Evolutionary conservation across 108 stramenopile genomes (phyloP).

Genomic region (Poteriospumella lacustris): DNA sequence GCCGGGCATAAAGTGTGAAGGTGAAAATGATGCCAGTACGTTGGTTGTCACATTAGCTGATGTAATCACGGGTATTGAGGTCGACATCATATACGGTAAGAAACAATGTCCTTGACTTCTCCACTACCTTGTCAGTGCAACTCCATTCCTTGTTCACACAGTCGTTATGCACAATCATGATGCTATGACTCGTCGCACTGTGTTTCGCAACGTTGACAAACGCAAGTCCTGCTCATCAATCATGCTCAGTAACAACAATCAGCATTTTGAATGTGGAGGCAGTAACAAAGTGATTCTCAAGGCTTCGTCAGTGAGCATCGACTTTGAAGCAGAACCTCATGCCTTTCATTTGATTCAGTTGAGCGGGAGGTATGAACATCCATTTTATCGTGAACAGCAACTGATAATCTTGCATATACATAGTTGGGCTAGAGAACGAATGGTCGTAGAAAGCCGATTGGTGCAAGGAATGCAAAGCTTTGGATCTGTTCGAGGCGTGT

Average conservation of each 20-base stretch:
- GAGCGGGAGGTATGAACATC: neutral
- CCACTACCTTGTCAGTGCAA: neutral
- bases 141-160: neutral
- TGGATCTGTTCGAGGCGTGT: neutral
- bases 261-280: neutral
- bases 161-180: slow-evolving; percentile 3
- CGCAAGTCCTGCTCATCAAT: neutral
- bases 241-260: neutral
- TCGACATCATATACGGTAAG: slow-evolving; percentile 29
- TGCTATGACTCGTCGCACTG: neutral
- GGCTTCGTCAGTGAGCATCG: neutral
- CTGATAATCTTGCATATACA: neutral
- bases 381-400: too few relatives aligned
- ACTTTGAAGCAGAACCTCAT: neutral
- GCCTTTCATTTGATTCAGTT: slow-evolving; percentile 1
- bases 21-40: slow-evolving; percentile 3
- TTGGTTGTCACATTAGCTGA: slow-evolving; percentile 29
- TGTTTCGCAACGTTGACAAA: slow-evolving; percentile 5
- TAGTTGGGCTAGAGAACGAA: slow-evolving; percentile 27
- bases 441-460: neutral
- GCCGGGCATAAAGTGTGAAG: neutral
- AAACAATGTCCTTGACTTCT: neutral
- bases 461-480: slow-evolving; percentile 27
- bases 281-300: slow-evolving; percentile 9
- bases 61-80: neutral